These are phyloP conservation scores for Cyclanthera cordifolia DNA, from an alignment of 306 rosid species.

Conservation along the genomic window DNA sequence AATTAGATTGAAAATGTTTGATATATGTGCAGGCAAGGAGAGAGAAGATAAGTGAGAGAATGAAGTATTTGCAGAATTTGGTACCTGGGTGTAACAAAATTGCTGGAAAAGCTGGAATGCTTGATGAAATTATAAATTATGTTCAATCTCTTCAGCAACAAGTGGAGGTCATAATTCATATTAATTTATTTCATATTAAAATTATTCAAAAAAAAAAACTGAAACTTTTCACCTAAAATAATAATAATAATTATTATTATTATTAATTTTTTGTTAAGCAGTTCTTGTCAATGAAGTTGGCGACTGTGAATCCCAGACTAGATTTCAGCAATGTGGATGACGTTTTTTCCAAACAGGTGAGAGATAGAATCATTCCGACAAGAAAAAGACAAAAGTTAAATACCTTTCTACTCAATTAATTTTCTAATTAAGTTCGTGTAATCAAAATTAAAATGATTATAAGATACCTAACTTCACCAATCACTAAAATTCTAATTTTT, in stretches of 20 bases:
- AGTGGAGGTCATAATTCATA: constrained; percentile 41
- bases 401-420: not conserved
- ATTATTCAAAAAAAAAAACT: too few relatives aligned
- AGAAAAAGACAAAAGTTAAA: not conserved
- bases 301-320: constrained; percentile 64
- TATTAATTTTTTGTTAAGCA: constrained; percentile 21
- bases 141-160: constrained; percentile 80
- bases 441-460: too few relatives aligned
- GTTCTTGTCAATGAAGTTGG: constrained; percentile 92
- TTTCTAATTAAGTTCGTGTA: too few relatives aligned
- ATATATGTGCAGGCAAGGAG: constrained; percentile 62
- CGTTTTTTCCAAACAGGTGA: constrained; percentile 62
- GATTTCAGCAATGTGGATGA: constrained; percentile 65
- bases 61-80: constrained; percentile 84
- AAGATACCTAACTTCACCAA: too few relatives aligned
- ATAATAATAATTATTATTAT: too few relatives aligned
- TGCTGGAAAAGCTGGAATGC: constrained; percentile 93
- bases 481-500: too few relatives aligned
- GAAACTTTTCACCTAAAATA: not conserved
- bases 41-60: constrained; percentile 84
- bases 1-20: too few relatives aligned
- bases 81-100: constrained; percentile 94
- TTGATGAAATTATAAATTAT: constrained; percentile 88
- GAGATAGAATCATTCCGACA: not conserved
- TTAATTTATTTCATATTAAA: not conserved